Conservation (phyloP, 2,329 filamentous ascomycete genomes). For the Neofusicoccum umdonicola region DNA sequence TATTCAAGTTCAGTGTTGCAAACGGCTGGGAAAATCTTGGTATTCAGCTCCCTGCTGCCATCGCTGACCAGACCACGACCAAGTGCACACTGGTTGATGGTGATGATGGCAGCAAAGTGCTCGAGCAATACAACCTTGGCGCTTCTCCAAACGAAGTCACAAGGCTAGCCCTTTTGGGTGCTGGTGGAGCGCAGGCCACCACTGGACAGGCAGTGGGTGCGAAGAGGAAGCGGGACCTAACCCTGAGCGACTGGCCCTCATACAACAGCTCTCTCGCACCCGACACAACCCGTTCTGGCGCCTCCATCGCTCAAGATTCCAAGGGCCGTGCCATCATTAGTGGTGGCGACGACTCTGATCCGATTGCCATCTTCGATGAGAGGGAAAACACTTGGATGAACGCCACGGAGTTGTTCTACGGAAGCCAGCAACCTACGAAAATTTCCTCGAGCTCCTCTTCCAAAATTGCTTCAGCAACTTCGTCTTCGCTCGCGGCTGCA, state of each 20-base stretch:
- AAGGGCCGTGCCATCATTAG: conserved; percentile 71
- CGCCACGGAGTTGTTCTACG: conserved; percentile 59
- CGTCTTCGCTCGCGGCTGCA: conserved; percentile 21
- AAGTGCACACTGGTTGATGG: conserved; percentile 67
- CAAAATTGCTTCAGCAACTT: conserved; percentile 26
- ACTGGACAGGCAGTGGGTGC: conserved; percentile 49
- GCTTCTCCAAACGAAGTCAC: conserved; percentile 72
- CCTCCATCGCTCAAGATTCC: conserved; percentile 66
- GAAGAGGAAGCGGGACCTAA: conserved; percentile 52
- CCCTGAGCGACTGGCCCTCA: conserved; percentile 65
- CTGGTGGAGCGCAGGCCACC: conserved; percentile 52
- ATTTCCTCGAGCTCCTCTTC: conserved; percentile 14
- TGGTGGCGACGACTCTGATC: conserved; percentile 64
- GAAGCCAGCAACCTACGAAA: conserved; percentile 30
- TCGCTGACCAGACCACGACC: conserved; percentile 59
- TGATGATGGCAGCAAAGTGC: conserved; percentile 71
- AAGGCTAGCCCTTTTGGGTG: conserved; percentile 65
- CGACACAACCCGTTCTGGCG: conserved; percentile 61
- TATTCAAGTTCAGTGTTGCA: conserved; percentile 69
- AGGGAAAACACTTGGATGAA: conserved; percentile 76
- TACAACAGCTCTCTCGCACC: conserved; percentile 78
- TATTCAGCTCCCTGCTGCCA: conserved; percentile 59
- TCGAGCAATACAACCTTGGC: conserved; percentile 76
- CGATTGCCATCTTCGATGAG: conserved; percentile 75
- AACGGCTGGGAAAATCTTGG: conserved; percentile 67